These are phyloP conservation scores for Aegilops bicornis DNA, from an alignment of 176 grass and related monocot genomes.

Conservation along the genomic window DNA sequence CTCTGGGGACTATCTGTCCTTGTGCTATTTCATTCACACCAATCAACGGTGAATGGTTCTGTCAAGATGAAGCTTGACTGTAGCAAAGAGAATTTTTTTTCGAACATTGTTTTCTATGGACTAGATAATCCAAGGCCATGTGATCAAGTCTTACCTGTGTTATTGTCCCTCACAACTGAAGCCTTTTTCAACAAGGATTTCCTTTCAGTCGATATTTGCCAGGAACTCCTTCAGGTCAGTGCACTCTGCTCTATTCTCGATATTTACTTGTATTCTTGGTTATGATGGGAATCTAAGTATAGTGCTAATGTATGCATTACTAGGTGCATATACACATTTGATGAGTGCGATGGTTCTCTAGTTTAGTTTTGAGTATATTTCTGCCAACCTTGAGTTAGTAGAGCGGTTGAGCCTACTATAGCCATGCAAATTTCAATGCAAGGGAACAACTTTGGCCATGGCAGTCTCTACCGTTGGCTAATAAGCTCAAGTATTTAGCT, in stretches of 20 bases:
- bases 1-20: constrained; percentile 80
- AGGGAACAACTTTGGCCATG: constrained; percentile 7
- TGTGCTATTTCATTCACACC: constrained; percentile 59
- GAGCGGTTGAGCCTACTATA: not conserved
- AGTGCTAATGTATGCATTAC: not conserved
- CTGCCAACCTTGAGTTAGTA: not conserved
- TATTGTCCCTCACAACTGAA: constrained; percentile 69
- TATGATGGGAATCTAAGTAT: not conserved
- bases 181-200: constrained; percentile 73
- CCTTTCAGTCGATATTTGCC: constrained; percentile 61
- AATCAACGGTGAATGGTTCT: constrained; percentile 33
- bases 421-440: not conserved
- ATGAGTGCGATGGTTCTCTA: not conserved
- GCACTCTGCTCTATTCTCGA: not conserved
- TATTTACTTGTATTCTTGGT: constrained; percentile 3
- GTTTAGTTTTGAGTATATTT: not conserved
- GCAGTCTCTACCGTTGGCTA: not conserved
- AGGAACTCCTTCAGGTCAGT: constrained; percentile 86
- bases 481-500: not conserved
- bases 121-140: constrained; percentile 49
- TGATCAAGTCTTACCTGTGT: constrained; percentile 59
- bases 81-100: constrained; percentile 37
- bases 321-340: not conserved
- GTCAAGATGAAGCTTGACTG: constrained; percentile 41
- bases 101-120: constrained; percentile 37